phyloP scores from a whole-genome alignment of 352 stramenopile genomes.

The Pythium vanterpoolii region DNA sequence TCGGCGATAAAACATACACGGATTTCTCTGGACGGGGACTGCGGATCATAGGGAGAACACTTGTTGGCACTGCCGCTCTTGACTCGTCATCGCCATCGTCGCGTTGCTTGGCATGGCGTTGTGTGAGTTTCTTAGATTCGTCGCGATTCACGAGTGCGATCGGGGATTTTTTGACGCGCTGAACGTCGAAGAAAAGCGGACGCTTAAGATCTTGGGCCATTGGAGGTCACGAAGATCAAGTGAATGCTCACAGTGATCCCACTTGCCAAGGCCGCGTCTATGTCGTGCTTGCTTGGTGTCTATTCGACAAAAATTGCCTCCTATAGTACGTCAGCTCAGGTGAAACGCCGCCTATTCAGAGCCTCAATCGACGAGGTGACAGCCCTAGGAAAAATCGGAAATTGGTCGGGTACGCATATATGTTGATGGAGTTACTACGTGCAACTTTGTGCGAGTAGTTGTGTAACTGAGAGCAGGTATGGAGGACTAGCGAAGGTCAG shows the following conservation, averaged over 20 bases:
- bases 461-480: background rate
- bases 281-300: background rate
- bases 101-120: conserved; percentile 11
- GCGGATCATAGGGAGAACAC: conserved; percentile 50
- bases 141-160: conserved; percentile 51
- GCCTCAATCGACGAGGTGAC: background rate
- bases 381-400: background rate
- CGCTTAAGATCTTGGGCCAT: conserved; percentile 61
- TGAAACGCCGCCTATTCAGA: conserved; percentile 4
- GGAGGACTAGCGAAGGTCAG: conserved; percentile 44
- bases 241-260: background rate
- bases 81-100: conserved; percentile 17
- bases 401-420: background rate
- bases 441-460: background rate
- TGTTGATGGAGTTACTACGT: conserved; percentile 2
- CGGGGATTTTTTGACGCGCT: conserved; percentile 31
- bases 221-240: background rate
- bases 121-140: conserved; percentile 40
- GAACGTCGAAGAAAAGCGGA: conserved; percentile 52
- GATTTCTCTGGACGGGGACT: conserved; percentile 38
- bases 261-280: background rate
- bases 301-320: background rate
- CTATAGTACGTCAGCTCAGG: conserved; percentile 1
- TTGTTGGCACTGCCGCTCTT: conserved; percentile 23
- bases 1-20: conserved; percentile 35